Evolutionary conservation across 805 yeast genomes (phyloP).

Genomic region (Candida maris): DNA sequence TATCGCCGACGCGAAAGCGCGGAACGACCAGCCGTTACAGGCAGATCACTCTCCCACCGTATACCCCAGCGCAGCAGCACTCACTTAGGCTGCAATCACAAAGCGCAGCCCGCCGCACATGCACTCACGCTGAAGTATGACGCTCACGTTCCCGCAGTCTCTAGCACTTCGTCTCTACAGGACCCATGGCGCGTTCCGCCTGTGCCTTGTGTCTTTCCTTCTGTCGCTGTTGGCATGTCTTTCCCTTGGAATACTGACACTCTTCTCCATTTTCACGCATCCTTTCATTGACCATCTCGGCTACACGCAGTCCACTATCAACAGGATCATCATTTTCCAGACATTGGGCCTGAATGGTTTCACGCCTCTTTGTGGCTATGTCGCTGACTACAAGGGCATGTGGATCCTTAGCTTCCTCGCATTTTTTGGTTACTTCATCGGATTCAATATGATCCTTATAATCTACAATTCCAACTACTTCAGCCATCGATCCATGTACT

Average conservation of each 20-base stretch:
- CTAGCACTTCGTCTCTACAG: constrained; percentile 1
- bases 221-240: constrained; percentile 27
- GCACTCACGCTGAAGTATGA: too few relatives aligned
- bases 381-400: constrained; percentile 81
- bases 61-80: too few relatives aligned
- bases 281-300: constrained; percentile 56
- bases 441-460: constrained; percentile 50
- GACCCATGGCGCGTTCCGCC: constrained; percentile 20
- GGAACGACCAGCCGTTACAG: too few relatives aligned
- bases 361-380: constrained; percentile 74
- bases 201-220: constrained; percentile 23
- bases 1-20: too few relatives aligned
- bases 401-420: constrained; percentile 63
- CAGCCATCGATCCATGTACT: constrained; percentile 37
- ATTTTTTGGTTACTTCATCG: constrained; percentile 58
- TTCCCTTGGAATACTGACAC: constrained; percentile 30
- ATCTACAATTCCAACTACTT: constrained; percentile 28
- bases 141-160: constrained; percentile 1
- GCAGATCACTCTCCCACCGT: too few relatives aligned
- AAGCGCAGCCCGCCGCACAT: too few relatives aligned
- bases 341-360: constrained; percentile 81
- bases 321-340: constrained; percentile 68
- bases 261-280: constrained; percentile 62
- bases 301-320: constrained; percentile 60
- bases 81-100: too few relatives aligned